Conservation (phyloP, 768 basidiomycete species). For the Tricholomella constricta region DNA sequence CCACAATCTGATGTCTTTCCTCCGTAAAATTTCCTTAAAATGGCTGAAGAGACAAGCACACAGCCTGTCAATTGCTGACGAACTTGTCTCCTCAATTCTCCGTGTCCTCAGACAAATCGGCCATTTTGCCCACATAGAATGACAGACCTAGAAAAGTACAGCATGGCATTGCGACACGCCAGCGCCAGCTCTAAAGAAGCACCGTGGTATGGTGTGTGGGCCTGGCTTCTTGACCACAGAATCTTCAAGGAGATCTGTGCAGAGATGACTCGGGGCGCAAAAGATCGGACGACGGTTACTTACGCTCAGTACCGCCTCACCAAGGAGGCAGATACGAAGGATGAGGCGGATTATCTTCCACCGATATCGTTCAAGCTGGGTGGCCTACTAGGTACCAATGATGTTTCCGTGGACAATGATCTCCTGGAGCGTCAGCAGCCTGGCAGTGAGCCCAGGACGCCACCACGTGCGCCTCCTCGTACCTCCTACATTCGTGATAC, state of each 20-base stretch:
- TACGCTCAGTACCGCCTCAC: conserved; percentile 2
- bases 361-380: not conserved
- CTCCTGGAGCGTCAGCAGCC: too few species aligned
- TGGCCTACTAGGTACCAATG: not conserved
- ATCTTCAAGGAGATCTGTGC: not conserved
- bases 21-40: too few species aligned
- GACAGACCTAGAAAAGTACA: too few species aligned
- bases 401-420: not conserved
- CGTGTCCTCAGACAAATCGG: too few species aligned
- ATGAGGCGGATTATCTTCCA: not conserved
- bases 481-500: not conserved
- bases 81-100: too few species aligned
- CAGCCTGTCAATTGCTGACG: too few species aligned
- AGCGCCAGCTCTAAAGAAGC: not conserved
- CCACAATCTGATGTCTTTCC: too few species aligned
- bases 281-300: not conserved
- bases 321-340: not conserved
- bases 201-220: conserved; percentile 1
- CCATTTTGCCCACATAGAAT: too few species aligned
- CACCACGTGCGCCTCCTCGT: not conserved
- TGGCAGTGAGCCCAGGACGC: not conserved
- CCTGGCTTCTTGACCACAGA: not conserved
- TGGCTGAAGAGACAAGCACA: too few species aligned
- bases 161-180: not conserved
- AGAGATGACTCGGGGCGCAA: not conserved